These are phyloP conservation scores for Leccinum pseudoinsigne DNA, from an alignment of 1,284 basidiomycete genomes.

Conservation along the genomic window DNA sequence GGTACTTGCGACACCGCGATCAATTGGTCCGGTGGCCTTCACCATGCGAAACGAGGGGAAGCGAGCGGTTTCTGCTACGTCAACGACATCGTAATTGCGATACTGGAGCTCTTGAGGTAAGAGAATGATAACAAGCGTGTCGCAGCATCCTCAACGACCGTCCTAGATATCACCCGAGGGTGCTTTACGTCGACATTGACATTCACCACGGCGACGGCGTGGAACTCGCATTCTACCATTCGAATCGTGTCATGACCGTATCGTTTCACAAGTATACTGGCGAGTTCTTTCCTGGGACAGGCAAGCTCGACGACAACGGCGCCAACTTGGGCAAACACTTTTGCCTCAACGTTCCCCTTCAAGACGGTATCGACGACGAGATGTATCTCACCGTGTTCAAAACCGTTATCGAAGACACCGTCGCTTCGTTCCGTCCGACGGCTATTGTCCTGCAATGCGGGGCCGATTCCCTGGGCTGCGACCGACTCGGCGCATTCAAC, in stretches of 20 bases:
- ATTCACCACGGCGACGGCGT: conserved; percentile 98
- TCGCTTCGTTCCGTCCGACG: conserved; percentile 86
- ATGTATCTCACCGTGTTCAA: conserved; percentile 97
- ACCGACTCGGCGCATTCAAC: conserved; percentile 96
- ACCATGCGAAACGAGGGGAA: conserved; percentile 95
- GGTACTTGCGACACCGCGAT: conserved; percentile 95
- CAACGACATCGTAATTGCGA: conserved; percentile 93
- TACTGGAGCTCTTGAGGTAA: conserved; percentile 89
- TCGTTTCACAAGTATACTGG: conserved; percentile 99
- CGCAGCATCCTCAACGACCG: not conserved
- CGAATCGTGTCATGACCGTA: conserved; percentile 97
- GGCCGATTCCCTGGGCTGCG: conserved; percentile 94
- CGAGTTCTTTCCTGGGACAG: conserved; percentile 97
- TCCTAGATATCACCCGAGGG: conserved; percentile 81
- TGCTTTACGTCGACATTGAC: conserved; percentile 96
- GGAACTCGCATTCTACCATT: conserved; percentile 97
- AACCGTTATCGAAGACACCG: conserved; percentile 92
- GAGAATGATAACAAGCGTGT: conserved; percentile 13
- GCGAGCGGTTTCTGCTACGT: conserved; percentile 97
- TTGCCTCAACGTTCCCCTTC: conserved; percentile 92
- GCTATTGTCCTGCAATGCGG: conserved; percentile 97
- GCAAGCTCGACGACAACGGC: conserved; percentile 91
- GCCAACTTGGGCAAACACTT: conserved; percentile 91
- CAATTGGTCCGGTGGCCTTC: conserved; percentile 96
- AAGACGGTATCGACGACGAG: conserved; percentile 97